phyloP scores from a whole-genome alignment of 2,329 filamentous ascomycete genomes.

The Paracoccidioides lutzii region DNA sequence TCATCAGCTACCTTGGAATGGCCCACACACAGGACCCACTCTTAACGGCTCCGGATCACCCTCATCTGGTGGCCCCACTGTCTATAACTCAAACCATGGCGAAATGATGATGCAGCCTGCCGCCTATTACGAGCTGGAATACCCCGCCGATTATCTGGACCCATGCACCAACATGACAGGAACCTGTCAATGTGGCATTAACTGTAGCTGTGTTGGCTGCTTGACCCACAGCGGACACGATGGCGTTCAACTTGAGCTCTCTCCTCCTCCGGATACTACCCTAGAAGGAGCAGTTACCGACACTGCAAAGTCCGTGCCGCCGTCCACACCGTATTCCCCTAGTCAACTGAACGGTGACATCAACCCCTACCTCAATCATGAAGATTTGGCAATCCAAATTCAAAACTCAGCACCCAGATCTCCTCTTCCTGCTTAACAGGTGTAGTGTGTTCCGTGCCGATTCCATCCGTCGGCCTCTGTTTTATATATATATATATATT shows the following conservation, averaged over 20 bases:
- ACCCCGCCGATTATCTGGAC: conserved; percentile 25
- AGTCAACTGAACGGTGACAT: not conserved
- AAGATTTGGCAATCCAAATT: no score
- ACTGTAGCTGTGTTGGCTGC: conserved; percentile 41
- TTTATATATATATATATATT: no score
- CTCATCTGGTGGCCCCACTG: not conserved
- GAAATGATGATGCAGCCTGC: conserved; percentile 29
- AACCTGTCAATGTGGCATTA: conserved; percentile 40
- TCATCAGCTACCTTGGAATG: not conserved
- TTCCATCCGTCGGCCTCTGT: no score
- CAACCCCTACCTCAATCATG: no score
- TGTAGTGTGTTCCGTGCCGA: no score
- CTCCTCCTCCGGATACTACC: conserved; percentile 6
- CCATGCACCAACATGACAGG: conserved; percentile 37
- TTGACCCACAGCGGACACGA: conserved; percentile 40
- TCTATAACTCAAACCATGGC: conserved; percentile 3
- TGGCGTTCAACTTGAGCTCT: conserved; percentile 26
- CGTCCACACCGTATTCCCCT: not conserved
- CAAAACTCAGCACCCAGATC: no score
- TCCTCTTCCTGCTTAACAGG: no score
- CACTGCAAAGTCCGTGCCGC: not conserved
- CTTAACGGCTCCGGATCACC: conserved; percentile 7
- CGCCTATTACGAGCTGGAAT: conserved; percentile 32
- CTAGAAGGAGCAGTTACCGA: not conserved
- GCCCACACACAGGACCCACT: conserved; percentile 2